Conservation (phyloP, 306 rosid species). For the Spatholobus suberectus region DNA sequence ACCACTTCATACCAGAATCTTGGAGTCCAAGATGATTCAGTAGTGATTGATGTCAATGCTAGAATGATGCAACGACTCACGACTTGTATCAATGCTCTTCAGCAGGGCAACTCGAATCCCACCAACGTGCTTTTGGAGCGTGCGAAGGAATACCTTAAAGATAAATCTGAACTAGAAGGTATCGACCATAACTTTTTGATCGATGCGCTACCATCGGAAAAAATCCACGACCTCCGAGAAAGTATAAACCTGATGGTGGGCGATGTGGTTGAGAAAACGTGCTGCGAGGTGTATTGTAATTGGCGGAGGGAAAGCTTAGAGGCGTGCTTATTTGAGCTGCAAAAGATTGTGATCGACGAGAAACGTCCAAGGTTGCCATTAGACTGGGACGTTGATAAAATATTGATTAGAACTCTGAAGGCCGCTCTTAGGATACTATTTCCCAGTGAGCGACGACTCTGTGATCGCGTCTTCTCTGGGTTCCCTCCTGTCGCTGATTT, state of each 20-base stretch:
- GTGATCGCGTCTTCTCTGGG: slow-evolving; percentile 67
- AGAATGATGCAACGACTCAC: too few relatives aligned
- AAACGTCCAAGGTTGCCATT: background rate
- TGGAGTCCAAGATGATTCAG: background rate
- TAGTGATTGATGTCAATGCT: background rate
- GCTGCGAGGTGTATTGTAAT: slow-evolving; percentile 64
- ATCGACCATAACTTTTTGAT: slow-evolving; percentile 57
- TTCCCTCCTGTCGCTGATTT: slow-evolving; percentile 62
- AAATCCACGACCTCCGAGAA: slow-evolving; percentile 66
- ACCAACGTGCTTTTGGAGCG: background rate
- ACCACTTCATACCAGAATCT: background rate
- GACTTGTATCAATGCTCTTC: background rate
- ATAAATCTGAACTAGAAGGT: background rate
- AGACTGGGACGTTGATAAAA: slow-evolving; percentile 52
- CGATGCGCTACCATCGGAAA: slow-evolving; percentile 64
- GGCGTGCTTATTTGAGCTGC: slow-evolving; percentile 65
- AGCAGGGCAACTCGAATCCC: background rate
- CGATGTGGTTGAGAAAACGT: slow-evolving; percentile 70
- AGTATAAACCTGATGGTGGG: slow-evolving; percentile 69
- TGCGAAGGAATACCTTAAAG: too few relatives aligned
- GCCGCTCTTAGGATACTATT: slow-evolving; percentile 62
- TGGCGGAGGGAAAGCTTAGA: slow-evolving; percentile 66
- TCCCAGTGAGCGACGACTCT: slow-evolving; percentile 73
- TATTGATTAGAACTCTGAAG: slow-evolving; percentile 64
- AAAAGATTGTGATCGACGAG: slow-evolving; percentile 18